phyloP scores from a whole-genome alignment of 2,329 filamentous ascomycete species.

The Aspergillus fumigatus region DNA sequence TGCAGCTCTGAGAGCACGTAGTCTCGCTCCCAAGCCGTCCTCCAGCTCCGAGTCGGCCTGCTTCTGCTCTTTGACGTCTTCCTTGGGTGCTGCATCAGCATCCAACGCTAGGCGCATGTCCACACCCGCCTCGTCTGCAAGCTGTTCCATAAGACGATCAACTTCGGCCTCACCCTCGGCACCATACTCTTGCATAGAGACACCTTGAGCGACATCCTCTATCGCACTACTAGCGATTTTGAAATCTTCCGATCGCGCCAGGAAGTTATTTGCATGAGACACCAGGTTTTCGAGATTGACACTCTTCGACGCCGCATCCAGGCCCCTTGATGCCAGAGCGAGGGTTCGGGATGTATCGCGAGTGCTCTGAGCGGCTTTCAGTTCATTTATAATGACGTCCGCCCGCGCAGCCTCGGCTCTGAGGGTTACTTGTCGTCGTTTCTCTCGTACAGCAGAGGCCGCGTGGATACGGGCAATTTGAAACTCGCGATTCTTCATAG shows the following conservation, averaged over 20 bases:
- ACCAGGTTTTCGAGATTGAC: conserved; percentile 44
- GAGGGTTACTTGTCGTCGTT: conserved; percentile 43
- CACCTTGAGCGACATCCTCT: conserved; percentile 38
- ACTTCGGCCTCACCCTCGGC: conserved; percentile 41
- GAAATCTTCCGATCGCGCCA: conserved; percentile 40
- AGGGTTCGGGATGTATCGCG: conserved; percentile 44
- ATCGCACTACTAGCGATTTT: conserved; percentile 41
- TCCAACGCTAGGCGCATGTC: conserved; percentile 39
- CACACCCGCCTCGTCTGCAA: conserved; percentile 42
- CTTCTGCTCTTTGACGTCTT: conserved; percentile 39
- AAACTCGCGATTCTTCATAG: conserved; percentile 46
- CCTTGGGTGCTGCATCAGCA: conserved; percentile 35
- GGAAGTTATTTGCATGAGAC: conserved; percentile 40
- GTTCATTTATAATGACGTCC: conserved; percentile 47
- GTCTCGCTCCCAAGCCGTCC: conserved; percentile 38
- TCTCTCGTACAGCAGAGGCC: conserved; percentile 43
- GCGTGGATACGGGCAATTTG: conserved; percentile 48
- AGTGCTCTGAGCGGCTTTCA: conserved; percentile 46
- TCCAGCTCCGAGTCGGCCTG: conserved; percentile 36
- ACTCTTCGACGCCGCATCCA: conserved; percentile 42
- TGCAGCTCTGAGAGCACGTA: conserved; percentile 38
- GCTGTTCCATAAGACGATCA: conserved; percentile 41
- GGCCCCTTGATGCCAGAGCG: conserved; percentile 40
- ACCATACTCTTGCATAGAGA: conserved; percentile 43
- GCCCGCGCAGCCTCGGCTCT: conserved; percentile 44